Evolutionary conservation across 2,329 filamentous ascomycete species (phyloP), one percentile per base, ranked within the genome.

Genomic region (Verticillium tricorpus): DNA sequence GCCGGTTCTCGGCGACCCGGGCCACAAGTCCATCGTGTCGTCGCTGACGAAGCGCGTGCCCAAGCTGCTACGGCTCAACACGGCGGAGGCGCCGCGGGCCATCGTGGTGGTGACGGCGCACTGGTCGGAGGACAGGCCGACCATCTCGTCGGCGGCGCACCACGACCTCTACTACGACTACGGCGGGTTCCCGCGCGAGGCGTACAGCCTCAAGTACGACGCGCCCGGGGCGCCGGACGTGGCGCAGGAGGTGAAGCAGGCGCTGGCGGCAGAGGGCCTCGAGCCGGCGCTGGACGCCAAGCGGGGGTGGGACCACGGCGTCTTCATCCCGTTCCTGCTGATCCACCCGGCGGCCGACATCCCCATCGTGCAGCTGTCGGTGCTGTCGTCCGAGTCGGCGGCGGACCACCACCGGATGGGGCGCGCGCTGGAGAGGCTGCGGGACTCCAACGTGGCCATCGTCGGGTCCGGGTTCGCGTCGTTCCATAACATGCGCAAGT

Each of bases 401-500:
- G 70, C 72, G 1, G 63, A 70, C 28, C 83, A 85, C 70, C 76
- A 81, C 62, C 76, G 76, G 55, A 80, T 86, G 74, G 85, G 85
- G 35, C 76, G 74, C 25, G 85, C 85, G 1, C 78, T 87, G 12
- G 69, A 71, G 14, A 67, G 68, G 9, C 79, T 87, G 57, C 81
- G 84, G 15, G 73, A 75, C 40, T 73, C 78, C 32, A 84, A 84
- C 71, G 74, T 87, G n/a, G 84, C 84, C 66, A 78, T 87, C 61
- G 67, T 87, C 50, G 85, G 85, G n/a, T 85, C 82, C 0, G 85
- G 85, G 28, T 86, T 86, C 66, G 83, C 85, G 1, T 82, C 80
- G 2, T 76, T 86, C 61, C 85, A 87, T 70, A 86, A 86, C 69
- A 67, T 86, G 9, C 71, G 75, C 28, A 67, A 76, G 34, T 80